Evolutionary conservation across 2,329 filamentous ascomycete genomes (phyloP), one percentile per base, ranked within the genome.

Genomic region (Monilinia aucupariae): DNA sequence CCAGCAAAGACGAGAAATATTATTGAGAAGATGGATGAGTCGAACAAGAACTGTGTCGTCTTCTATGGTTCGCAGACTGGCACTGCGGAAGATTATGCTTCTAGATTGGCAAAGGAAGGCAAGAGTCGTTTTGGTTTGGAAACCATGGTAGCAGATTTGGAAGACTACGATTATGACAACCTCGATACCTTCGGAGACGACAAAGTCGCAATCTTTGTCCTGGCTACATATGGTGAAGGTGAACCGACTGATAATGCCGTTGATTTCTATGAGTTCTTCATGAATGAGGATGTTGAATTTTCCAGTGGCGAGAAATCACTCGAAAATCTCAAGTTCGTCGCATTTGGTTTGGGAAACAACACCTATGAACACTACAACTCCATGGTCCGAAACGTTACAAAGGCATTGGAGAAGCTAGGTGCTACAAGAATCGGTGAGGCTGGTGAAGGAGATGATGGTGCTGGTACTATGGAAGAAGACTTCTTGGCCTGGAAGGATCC

Each of bases 341-440:
- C 92, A 63, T 99, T 99, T 72, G 94, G 94, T 73, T 86, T 99
- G 47, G 94, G 94, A 69, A 99, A 99, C 82, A 99, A 97, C 81
- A 97, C 94, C 34, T 99, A 99, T 75, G 94, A 99, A 75, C 94
- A 99, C 81, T 99, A 97, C 83, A 99, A 99, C 80, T 89, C 89
- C 59, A 96, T 99, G 91, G 92, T 99, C 65, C 91, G 93, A 75
- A 90, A 93, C 67, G 88, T 97, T 64, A 86, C 94, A 78, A 86
- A 89, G 75, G 87, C 86, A 66, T 80, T 99, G 64, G 82, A 86
- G 73, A 93, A 90, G 72, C 82, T 96, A 25, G 94, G 94, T 65
- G 94, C 90, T 15, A 82, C 86, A 73, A 85, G 91, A 69, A 91
- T 99, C 69, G 92, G 94, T 52, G 81, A 87, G 64, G 91, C 92